Evolutionary conservation across 371 early-diverging fungal genomes (phyloP).

Genomic region (Apophysomyces elegans): DNA sequence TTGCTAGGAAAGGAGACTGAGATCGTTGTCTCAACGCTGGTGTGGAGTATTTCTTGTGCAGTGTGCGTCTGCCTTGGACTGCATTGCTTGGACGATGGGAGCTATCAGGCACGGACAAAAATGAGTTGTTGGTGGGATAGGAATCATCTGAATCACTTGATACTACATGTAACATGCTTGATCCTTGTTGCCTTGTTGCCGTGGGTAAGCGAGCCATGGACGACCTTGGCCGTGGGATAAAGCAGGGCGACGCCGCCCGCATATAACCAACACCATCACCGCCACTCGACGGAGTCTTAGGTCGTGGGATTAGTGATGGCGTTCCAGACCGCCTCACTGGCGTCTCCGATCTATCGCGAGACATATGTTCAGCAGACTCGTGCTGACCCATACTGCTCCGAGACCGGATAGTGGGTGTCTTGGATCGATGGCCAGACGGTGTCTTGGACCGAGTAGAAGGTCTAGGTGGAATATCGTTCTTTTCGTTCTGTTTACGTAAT

Average conservation of each 20-base stretch:
- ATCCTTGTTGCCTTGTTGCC: conserved; percentile 30
- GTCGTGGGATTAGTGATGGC: conserved; percentile 55
- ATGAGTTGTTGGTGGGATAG: conserved; percentile 15
- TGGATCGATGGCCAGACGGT: conserved; percentile 7
- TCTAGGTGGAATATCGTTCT: conserved; percentile 3
- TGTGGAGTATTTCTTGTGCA: conserved; percentile 40
- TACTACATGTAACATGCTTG: conserved; percentile 18
- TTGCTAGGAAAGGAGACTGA: conserved; percentile 16
- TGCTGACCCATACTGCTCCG: conserved; percentile 42
- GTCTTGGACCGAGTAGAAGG: conserved; percentile 13
- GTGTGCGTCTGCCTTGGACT: conserved; percentile 13
- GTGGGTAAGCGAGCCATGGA: conserved; percentile 31
- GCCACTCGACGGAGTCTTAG: conserved; percentile 40
- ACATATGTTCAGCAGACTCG: neutral
- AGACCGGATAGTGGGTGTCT: conserved; percentile 24
- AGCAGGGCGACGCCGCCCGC: conserved; percentile 31
- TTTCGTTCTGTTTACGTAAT: conserved; percentile 20
- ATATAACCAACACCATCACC: neutral
- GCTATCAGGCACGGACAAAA: conserved; percentile 18
- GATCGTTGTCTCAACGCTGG: conserved; percentile 21
- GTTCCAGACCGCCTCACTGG: conserved; percentile 30
- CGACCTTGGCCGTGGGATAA: conserved; percentile 38
- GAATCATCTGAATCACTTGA: conserved; percentile 19
- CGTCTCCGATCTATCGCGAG: conserved; percentile 13
- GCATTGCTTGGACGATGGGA: conserved; percentile 10